phyloP scores from a whole-genome alignment of 2,329 filamentous ascomycete genomes.

The Akanthomyces lecanii region DNA sequence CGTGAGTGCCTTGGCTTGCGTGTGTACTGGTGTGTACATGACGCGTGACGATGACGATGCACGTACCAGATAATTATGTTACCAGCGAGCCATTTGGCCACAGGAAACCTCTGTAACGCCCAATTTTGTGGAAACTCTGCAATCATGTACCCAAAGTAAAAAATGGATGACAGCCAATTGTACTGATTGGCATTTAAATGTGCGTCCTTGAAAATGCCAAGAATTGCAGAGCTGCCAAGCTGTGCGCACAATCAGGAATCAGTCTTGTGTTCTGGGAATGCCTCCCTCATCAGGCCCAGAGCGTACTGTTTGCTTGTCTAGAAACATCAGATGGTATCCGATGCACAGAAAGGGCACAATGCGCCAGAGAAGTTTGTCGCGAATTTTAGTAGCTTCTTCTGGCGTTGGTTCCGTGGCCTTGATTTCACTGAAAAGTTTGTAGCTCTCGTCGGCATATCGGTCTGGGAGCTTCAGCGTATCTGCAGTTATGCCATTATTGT shows the following conservation, averaged over 20 bases:
- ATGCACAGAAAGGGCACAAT: slow-evolving; percentile 37
- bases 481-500: neutral
- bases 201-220: slow-evolving; percentile 19
- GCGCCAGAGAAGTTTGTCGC: slow-evolving; percentile 33
- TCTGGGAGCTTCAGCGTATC: slow-evolving; percentile 30
- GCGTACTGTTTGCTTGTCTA: slow-evolving; percentile 35
- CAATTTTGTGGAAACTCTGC: slow-evolving; percentile 40
- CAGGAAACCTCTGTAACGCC: slow-evolving; percentile 41
- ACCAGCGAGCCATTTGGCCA: slow-evolving; percentile 39
- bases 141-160: slow-evolving; percentile 48
- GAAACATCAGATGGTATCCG: slow-evolving; percentile 38
- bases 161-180: slow-evolving; percentile 36
- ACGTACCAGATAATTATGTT: slow-evolving; percentile 23
- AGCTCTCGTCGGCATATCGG: slow-evolving; percentile 38
- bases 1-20: neutral
- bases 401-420: slow-evolving; percentile 34
- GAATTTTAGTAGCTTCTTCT: slow-evolving; percentile 28
- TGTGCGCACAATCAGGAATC: neutral
- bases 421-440: slow-evolving; percentile 36
- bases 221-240: slow-evolving; percentile 20
- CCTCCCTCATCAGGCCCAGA: neutral
- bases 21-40: neutral
- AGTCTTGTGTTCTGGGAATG: neutral
- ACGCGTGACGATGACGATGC: neutral
- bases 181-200: slow-evolving; percentile 18